A percentile compares a stretch with the other conserved stretches of the same genome.
Conservation (phyloP, 2,329 filamentous ascomycete species). For the Stenocarpella maydis region DNA sequence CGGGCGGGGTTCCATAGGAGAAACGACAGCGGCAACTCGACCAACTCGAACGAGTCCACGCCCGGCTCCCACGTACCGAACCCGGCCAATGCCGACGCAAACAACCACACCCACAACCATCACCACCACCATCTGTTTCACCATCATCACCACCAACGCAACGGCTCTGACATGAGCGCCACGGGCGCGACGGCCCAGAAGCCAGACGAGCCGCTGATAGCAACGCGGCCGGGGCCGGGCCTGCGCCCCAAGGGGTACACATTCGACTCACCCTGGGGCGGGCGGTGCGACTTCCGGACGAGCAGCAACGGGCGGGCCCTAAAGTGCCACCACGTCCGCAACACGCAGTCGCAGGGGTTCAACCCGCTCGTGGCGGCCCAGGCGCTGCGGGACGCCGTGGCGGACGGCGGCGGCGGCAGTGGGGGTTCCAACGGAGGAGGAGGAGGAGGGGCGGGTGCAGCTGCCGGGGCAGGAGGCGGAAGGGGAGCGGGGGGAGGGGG, state of each 20-base stretch:
- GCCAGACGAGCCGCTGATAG: slow-evolving; percentile 39
- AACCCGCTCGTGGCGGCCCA: slow-evolving; percentile 55
- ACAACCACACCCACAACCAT: neutral
- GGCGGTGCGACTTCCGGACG: slow-evolving; percentile 85
- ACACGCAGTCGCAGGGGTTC: slow-evolving; percentile 50
- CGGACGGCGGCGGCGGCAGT: slow-evolving; percentile 30
- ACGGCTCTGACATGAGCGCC: neutral
- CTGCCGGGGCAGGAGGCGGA: slow-evolving; percentile 37
- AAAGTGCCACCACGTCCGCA: slow-evolving; percentile 77
- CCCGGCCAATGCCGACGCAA: neutral
- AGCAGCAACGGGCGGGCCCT: slow-evolving; percentile 78
- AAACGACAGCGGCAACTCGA: slow-evolving; percentile 36
- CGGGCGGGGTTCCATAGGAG: slow-evolving; percentile 40
- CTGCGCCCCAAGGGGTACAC: slow-evolving; percentile 72
- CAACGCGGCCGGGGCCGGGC: slow-evolving; percentile 55
- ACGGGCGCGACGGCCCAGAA: neutral
- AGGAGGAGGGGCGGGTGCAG: slow-evolving; percentile 39
- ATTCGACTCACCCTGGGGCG: slow-evolving; percentile 87
- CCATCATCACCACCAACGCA: neutral
- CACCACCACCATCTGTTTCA: slow-evolving; percentile 30
- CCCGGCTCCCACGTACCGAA: slow-evolving; percentile 6
- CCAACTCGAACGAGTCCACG: slow-evolving; percentile 14
- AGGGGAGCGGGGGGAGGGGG: slow-evolving; percentile 33
- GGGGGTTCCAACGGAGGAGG: slow-evolving; percentile 29
- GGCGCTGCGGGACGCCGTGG: slow-evolving; percentile 38